phyloP scores from a whole-genome alignment of 2,329 filamentous ascomycete genomes.

The Phaeosphaeria sp. region DNA sequence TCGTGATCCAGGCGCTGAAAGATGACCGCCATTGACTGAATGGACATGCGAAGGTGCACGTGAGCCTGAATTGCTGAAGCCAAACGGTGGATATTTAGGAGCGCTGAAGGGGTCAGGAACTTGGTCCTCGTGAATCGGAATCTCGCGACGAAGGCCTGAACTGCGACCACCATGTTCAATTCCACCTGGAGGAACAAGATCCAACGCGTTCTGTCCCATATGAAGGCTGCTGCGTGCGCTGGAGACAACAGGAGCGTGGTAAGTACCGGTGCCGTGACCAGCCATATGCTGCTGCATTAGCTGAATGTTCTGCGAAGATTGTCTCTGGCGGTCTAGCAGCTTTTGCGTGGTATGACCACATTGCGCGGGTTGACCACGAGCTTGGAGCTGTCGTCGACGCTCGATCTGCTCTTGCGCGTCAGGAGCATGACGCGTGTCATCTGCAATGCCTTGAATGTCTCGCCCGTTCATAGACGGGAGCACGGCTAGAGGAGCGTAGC shows the following conservation, averaged over 20 bases:
- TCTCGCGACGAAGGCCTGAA: neutral
- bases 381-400: neutral
- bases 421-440: neutral
- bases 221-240: neutral
- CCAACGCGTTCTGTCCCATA: neutral
- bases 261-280: neutral
- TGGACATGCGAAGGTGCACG: neutral
- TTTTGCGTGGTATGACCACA: neutral
- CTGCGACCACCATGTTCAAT: no score
- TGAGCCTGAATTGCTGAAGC: neutral
- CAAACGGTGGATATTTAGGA: no score
- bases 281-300: neutral
- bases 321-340: neutral
- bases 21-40: neutral
- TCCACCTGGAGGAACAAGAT: no score
- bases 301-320: neutral
- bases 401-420: neutral
- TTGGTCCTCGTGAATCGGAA: neutral
- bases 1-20: slow-evolving; percentile 7
- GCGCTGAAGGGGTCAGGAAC: neutral
- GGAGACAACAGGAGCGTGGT: neutral
- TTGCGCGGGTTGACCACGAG: neutral
- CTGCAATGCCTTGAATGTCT: neutral
- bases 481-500: neutral
- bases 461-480: neutral